Conservation (phyloP, 495 filamentous ascomycete genomes). For the Astrothelium macrocarpum region DNA sequence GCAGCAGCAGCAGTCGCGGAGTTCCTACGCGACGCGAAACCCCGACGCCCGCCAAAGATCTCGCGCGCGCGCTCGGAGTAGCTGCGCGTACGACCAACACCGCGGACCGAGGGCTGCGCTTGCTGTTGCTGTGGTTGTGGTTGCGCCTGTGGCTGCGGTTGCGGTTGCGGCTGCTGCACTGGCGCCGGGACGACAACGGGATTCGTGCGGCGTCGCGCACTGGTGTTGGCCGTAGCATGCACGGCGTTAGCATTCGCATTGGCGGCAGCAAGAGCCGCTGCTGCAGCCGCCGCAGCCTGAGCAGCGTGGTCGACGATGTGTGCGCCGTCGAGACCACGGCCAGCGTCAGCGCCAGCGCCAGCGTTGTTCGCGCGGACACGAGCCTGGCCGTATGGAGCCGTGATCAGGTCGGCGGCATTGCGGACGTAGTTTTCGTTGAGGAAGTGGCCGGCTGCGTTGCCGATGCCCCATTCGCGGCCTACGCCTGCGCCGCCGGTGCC, state of each 20-base stretch:
- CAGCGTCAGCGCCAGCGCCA: not conserved
- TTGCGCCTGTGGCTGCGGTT: not conserved
- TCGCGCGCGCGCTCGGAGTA: conserved; percentile 1
- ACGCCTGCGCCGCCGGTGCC: conserved; percentile 18
- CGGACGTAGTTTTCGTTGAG: conserved; percentile 33
- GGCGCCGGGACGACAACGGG: not conserved
- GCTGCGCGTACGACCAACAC: not conserved
- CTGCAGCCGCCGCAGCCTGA: not conserved
- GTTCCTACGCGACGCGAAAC: not conserved
- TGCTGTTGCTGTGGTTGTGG: not conserved
- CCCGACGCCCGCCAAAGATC: not conserved
- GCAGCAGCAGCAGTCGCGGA: not conserved
- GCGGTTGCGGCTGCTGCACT: not conserved
- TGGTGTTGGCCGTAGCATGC: not conserved
- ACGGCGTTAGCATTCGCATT: not conserved
- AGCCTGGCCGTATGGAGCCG: conserved; percentile 10
- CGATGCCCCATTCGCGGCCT: conserved; percentile 25
- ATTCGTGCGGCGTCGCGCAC: not conserved
- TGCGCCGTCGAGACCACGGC: not conserved
- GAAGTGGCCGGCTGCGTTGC: conserved; percentile 36
- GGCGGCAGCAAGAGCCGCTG: not conserved
- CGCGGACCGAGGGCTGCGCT: not conserved
- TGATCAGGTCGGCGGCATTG: conserved; percentile 22
- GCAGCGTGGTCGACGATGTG: not conserved
- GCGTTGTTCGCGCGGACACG: not conserved